Percentiles rank a stretch among this genome's conserved stretches.
These are phyloP conservation scores for Aspergillus sp. DNA, from an alignment of 2,329 filamentous ascomycete genomes.

Conservation along the genomic window DNA sequence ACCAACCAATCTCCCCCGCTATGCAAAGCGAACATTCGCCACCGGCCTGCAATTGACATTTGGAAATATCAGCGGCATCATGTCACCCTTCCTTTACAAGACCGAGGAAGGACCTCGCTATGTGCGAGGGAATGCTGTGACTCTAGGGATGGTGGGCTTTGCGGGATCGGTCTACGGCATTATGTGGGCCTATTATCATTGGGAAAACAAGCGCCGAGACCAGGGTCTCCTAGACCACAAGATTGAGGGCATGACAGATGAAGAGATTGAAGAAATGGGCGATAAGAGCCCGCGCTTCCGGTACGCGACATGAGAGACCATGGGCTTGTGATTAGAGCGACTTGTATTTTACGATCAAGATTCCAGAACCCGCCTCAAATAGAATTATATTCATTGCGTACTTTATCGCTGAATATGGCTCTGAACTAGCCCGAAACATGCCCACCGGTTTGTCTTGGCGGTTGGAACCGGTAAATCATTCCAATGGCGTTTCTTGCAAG, in stretches of 20 bases:
- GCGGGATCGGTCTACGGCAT: conserved; percentile 54
- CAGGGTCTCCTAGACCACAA: conserved; percentile 40
- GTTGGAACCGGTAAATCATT: neutral
- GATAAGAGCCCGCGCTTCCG: conserved; percentile 43
- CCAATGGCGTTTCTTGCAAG: neutral
- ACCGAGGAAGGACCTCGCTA: conserved; percentile 57
- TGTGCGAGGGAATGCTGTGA: conserved; percentile 61
- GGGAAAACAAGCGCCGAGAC: conserved; percentile 47
- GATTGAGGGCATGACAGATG: conserved; percentile 40
- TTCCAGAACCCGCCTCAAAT: neutral
- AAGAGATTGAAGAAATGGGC: conserved; percentile 45
- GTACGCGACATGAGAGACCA: conserved; percentile 35
- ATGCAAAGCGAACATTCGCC: conserved; percentile 72
- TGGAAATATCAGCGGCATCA: conserved; percentile 70
- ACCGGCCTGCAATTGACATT: conserved; percentile 70
- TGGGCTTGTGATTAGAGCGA: neutral
- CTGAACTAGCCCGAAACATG: neutral
- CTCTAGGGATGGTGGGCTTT: conserved; percentile 58
- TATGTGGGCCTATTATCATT: conserved; percentile 55
- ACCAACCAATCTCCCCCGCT: conserved; percentile 69
- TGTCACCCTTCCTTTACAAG: conserved; percentile 63
- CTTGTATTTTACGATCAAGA: neutral
- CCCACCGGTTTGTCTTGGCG: conserved; percentile 7
- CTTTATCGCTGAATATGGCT: neutral
- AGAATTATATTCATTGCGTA: neutral